Conservation (phyloP, 2,329 filamentous ascomycete genomes). For the Aspergillus arachidicola region DNA sequence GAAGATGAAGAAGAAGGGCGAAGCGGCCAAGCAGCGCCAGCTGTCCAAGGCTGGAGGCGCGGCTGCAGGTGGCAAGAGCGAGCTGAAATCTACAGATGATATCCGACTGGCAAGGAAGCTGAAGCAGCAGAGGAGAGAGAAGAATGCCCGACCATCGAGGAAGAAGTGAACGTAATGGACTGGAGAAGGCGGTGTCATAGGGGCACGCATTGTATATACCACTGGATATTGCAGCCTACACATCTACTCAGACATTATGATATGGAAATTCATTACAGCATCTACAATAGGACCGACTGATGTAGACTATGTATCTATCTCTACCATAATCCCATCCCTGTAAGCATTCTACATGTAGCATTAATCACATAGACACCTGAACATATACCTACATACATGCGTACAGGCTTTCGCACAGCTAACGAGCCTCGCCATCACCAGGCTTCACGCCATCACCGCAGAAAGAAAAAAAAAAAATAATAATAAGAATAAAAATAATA, state of each 20-base stretch:
- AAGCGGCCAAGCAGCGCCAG: conserved; percentile 76
- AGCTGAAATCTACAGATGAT: conserved; percentile 80
- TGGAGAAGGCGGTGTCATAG: neutral
- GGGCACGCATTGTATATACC: neutral
- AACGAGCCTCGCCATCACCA: neutral
- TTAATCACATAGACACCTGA: neutral
- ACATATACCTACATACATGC: neutral
- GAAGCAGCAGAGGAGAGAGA: conserved; percentile 75
- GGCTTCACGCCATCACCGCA: neutral
- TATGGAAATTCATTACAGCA: neutral
- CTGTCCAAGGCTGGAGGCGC: conserved; percentile 31
- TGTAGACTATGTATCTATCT: neutral
- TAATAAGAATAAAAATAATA: neutral
- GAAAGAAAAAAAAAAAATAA: neutral
- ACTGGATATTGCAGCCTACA: neutral
- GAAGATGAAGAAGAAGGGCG: conserved; percentile 84
- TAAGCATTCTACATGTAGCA: neutral
- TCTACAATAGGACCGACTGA: neutral
- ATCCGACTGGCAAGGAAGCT: conserved; percentile 80
- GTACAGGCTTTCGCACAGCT: neutral
- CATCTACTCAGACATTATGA: neutral
- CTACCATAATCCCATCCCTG: neutral
- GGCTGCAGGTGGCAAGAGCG: conserved; percentile 68
- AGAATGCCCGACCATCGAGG: conserved; percentile 81
- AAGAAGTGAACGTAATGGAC: conserved; percentile 50